Evolutionary conservation across 441 rosid species (phyloP).

Genomic region (Hura crepitans): DNA sequence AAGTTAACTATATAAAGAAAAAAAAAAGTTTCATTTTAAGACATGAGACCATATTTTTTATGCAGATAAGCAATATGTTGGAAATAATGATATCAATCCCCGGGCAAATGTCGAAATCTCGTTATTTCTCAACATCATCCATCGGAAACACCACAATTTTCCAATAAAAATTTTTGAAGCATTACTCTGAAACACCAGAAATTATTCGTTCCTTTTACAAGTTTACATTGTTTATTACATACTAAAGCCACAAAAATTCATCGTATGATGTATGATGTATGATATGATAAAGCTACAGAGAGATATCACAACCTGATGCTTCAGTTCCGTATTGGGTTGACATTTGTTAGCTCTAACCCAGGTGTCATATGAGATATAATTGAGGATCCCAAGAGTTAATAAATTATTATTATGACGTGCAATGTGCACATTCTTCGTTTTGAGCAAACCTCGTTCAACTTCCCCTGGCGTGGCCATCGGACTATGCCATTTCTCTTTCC

Average conservation of each 20-base stretch:
- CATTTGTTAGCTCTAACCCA: neutral
- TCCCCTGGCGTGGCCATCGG: slow-evolving; percentile 1
- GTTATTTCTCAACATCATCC: too few species aligned
- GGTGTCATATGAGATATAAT: neutral
- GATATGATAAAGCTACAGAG: neutral
- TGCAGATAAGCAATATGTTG: too few species aligned
- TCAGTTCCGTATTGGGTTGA: neutral
- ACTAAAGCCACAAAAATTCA: slow-evolving; percentile 8
- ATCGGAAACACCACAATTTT: neutral
- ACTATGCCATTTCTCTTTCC: slow-evolving; percentile 12
- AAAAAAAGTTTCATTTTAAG: too few species aligned
- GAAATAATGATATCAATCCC: too few species aligned
- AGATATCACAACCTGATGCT: slow-evolving; percentile 5
- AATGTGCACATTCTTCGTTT: neutral
- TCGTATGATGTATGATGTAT: slow-evolving; percentile 1
- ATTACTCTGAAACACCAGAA: neutral
- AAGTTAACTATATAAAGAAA: too few species aligned
- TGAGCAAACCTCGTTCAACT: neutral
- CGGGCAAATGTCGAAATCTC: too few species aligned
- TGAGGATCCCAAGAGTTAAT: neutral
- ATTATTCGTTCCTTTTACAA: neutral
- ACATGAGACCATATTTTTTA: too few species aligned
- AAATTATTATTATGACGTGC: neutral
- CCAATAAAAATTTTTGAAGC: slow-evolving; percentile 24
- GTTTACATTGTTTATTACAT: slow-evolving; percentile 6